Conservation (phyloP, 1,139 yeast genomes). For the Spathaspora jeffriesii region DNA sequence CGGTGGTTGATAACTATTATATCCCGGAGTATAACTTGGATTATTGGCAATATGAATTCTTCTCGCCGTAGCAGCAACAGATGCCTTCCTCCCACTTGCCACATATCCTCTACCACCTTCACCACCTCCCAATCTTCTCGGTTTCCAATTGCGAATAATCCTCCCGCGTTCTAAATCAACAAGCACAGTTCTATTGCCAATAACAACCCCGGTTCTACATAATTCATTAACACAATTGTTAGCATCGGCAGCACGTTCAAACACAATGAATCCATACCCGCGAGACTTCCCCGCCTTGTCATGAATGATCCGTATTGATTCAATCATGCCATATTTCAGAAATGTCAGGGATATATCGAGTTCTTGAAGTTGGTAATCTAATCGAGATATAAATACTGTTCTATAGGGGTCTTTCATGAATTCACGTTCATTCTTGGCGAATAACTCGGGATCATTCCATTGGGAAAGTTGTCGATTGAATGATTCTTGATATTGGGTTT, state of each 20-base stretch:
- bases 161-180: slow-evolving; percentile 89
- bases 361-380: slow-evolving; percentile 69
- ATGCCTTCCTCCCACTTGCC: slow-evolving; percentile 41
- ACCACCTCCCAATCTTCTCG: slow-evolving; percentile 71
- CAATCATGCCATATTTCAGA: slow-evolving; percentile 68
- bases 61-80: slow-evolving; percentile 55
- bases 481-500: slow-evolving; percentile 28
- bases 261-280: slow-evolving; percentile 88
- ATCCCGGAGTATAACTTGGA: slow-evolving; percentile 7
- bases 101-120: slow-evolving; percentile 60
- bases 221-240: slow-evolving; percentile 58
- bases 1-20: slow-evolving; percentile 2
- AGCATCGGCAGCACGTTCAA: slow-evolving; percentile 59
- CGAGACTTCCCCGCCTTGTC: slow-evolving; percentile 57
- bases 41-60: slow-evolving; percentile 22
- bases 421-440: slow-evolving; percentile 51
- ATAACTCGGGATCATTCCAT: slow-evolving; percentile 55
- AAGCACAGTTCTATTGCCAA: slow-evolving; percentile 48
- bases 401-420: slow-evolving; percentile 68
- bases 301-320: slow-evolving; percentile 65
- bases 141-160: slow-evolving; percentile 74
- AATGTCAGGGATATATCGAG: slow-evolving; percentile 67
- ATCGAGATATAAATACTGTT: slow-evolving; percentile 77
- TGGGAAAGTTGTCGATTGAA: slow-evolving; percentile 36
- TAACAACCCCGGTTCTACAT: slow-evolving; percentile 51